Evolutionary conservation across 768 basidiomycete genomes (phyloP), one percentile per base, ranked within the genome.

Genomic region (Leccinum pellstonianum): DNA sequence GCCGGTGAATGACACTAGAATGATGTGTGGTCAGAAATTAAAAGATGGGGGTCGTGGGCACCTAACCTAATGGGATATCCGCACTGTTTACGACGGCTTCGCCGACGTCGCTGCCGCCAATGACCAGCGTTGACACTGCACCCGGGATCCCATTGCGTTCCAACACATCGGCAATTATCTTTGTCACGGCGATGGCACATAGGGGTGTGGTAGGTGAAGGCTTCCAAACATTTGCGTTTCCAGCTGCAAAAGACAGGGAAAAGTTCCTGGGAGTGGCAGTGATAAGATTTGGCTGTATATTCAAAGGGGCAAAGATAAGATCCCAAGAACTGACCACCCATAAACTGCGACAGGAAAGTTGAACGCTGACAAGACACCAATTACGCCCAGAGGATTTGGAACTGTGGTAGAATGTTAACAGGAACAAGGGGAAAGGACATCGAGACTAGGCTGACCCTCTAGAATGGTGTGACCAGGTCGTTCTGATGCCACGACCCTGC

Each of bases 271-370:
- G 41, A 14, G 54, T 41, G 19, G 6, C 54, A 61, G 51, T 21
- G 59, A 48, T 56, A 33, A 70, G 56, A 63, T 59, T 51, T 52
- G 37, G 43, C 41, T 25, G 46, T 52, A 29, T 54, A 52, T 23
- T 48, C 43, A 57, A 53, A 58, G 58, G 47, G 56, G 11, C 10
- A 46, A 27, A 33, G 14, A 57, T 29, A 23, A 17, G 57, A 47
- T 37, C 38, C n/a, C 46, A 61, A 41, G 51, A 46, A 67, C 77
- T 43, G 74, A 88, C 92, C 93, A 95, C 64, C 93, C 93, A 73
- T 92, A 93, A 48, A 95, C 93, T 35, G 94, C 94, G 47, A 93
- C 87, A 10, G 96, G 96, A 71, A 98, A 98, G 73, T 98, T 98
- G 80, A 97, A 98, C 0, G 96, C 96, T 21, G 92, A 89, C 54